Base-by-base conservation (phyloP, 148 eudicot genomes). In the Arctostaphylos glauca region DNA sequence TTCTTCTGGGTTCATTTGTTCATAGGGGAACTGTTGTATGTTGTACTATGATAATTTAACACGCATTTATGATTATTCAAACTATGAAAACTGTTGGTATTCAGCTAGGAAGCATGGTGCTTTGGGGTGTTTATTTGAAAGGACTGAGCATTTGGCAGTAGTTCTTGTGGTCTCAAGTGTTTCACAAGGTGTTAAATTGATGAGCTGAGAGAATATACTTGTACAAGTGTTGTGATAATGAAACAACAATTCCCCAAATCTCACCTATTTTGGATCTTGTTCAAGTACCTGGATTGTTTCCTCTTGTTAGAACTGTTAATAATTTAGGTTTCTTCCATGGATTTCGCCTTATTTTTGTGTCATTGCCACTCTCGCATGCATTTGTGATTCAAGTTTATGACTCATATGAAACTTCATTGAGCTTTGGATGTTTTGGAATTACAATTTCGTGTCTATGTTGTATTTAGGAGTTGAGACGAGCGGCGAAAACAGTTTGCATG, bases 21-120 rank as follows among this genome's bases (percentile, higher is more conserved):
- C 87, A 89, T 90, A 89, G 83, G 90, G 86, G 87, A 81, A 83
- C 86, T 86, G 88, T 87, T 89, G 84, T 80, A 38, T 82, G 85
- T 82, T 85, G 86, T 85, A 76, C 25, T 71, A 12, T 70, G 44
- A n/a, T 83, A 80, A 81, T 21, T 71, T 31, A 31, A 76, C 55
- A 3, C 4, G 50, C 53, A 46, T 3, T 25, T 81, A 31, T 78
- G 75, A 47, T 83, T 77, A 52, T 58, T 56, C 67, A 16, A 41
- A 60, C 52, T 47, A 3, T n/a, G 71, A 79, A 43, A 60, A 52
- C 52, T 46, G 16, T 52, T 13, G 23, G 41, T 79, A 46, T 64
- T 50, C 43, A 10, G 71, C n/a, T 59, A 46, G 81, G 81, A 16
- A 44, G 31, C 31, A 59, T 47, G 49, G 58, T 64, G 46, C 44